Conservation (phyloP, 805 yeast species). For the Spathaspora gorwiae region DNA sequence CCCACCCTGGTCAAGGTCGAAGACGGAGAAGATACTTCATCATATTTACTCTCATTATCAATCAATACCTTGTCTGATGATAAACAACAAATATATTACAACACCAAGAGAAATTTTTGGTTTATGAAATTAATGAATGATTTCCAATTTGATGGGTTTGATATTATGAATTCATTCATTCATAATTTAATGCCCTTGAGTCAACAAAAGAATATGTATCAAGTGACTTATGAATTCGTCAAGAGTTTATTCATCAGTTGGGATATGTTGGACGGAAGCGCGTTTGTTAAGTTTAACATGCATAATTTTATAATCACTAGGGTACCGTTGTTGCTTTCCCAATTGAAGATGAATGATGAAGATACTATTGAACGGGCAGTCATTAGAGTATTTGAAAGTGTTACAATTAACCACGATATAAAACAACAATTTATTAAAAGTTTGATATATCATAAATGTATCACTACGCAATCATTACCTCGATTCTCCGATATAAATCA, state of each 20-base stretch:
- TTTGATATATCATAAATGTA: constrained; percentile 24
- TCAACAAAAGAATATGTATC: constrained; percentile 9
- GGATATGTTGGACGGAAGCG: neutral
- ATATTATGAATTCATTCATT: constrained; percentile 11
- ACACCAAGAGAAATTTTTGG: constrained; percentile 25
- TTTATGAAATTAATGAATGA: constrained; percentile 17
- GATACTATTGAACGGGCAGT: constrained; percentile 15
- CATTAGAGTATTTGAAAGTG: constrained; percentile 11
- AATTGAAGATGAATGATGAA: constrained; percentile 9
- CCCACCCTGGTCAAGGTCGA: neutral
- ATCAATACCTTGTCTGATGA: constrained; percentile 1
- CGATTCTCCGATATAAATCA: constrained; percentile 20
- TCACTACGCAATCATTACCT: constrained; percentile 20
- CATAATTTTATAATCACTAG: constrained; percentile 28
- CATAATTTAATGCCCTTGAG: constrained; percentile 7
- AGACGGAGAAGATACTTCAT: neutral
- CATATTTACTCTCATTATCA: neutral
- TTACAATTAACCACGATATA: constrained; percentile 7
- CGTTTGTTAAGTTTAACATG: constrained; percentile 27
- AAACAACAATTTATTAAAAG: constrained; percentile 25
- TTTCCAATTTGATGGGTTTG: constrained; percentile 18
- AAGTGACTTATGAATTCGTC: constrained; percentile 16
- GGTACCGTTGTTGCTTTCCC: constrained; percentile 21
- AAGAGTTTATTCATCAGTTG: constrained; percentile 18
- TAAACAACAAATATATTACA: constrained; percentile 2